These are phyloP conservation scores for Tanacetum coccineum DNA, from an alignment of 129 eudicot species.

Conservation along the genomic window DNA sequence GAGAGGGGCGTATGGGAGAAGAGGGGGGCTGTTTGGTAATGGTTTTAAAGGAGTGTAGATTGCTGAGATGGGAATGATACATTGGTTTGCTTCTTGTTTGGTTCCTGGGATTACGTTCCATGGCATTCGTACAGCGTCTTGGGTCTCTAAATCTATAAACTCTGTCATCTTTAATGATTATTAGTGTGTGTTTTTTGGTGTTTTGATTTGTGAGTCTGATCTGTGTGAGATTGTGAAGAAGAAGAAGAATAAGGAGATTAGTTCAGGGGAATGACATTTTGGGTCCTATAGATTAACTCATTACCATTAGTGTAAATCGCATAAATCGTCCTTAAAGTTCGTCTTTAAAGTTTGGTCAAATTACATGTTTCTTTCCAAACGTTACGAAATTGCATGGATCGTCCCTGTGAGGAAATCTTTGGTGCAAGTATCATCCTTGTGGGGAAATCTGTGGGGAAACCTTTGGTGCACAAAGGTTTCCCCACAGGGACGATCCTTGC, in stretches of 20 bases:
- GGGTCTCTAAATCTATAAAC: constrained; percentile 69
- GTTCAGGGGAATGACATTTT: constrained; percentile 16
- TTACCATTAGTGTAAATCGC: no score
- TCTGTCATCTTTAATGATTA: constrained; percentile 52
- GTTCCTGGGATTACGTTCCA: constrained; percentile 96
- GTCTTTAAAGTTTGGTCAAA: no score
- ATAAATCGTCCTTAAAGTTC: no score
- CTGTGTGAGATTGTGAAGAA: constrained; percentile 12
- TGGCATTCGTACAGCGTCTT: constrained; percentile 94
- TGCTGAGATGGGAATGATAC: constrained; percentile 77
- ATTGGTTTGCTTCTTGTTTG: constrained; percentile 62
- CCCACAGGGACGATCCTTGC: no score
- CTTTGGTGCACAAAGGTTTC: no score
- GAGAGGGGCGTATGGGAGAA: constrained; percentile 82
- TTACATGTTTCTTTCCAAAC: no score
- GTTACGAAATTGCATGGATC: no score
- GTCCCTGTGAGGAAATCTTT: no score
- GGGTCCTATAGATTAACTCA: not conserved
- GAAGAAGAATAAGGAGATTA: constrained; percentile 2
- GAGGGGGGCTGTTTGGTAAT: constrained; percentile 45
- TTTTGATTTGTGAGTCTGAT: constrained; percentile 7
- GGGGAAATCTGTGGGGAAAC: no score
- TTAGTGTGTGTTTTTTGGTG: not conserved
- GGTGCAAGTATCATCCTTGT: no score
- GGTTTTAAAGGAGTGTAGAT: constrained; percentile 95